Evolutionary conservation across 352 stramenopile species (phyloP).

Genomic region (Globisporangium acanthophoron): DNA sequence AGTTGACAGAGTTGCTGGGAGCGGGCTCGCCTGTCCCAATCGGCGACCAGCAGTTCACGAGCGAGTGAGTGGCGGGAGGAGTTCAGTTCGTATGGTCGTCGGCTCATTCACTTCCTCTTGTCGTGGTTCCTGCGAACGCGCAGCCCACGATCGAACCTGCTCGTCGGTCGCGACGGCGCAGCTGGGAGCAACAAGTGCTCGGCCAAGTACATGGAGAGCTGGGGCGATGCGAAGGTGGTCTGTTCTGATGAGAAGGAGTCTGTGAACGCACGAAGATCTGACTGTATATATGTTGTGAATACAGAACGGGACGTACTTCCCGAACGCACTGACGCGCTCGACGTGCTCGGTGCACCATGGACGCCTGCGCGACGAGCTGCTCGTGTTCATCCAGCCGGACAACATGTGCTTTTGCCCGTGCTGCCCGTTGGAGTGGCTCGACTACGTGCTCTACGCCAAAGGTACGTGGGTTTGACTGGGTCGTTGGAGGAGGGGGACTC

Average conservation of each 20-base stretch:
- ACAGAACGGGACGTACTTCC: constrained; percentile 52
- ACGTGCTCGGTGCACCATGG: constrained; percentile 30
- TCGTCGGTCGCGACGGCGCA: constrained; percentile 76
- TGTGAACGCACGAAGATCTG: background rate
- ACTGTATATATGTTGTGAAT: background rate
- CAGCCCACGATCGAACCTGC: constrained; percentile 69
- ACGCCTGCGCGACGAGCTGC: constrained; percentile 11
- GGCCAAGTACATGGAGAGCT: constrained; percentile 61
- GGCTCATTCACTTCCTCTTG: background rate
- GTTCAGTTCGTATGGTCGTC: background rate
- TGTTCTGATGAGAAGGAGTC: background rate
- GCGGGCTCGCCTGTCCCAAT: constrained; percentile 38
- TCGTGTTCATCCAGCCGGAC: constrained; percentile 32
- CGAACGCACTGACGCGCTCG: constrained; percentile 43
- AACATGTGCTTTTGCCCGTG: constrained; percentile 76
- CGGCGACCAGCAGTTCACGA: constrained; percentile 64
- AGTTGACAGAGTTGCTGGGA: constrained; percentile 52
- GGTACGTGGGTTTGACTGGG: constrained; percentile 13
- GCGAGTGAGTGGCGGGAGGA: constrained; percentile 38
- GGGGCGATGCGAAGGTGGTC: constrained; percentile 45
- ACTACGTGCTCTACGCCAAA: constrained; percentile 79
- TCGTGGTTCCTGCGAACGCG: background rate
- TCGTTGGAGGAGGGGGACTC: background rate
- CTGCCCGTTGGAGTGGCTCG: constrained; percentile 76
- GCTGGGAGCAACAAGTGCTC: constrained; percentile 72